These are phyloP conservation scores for Fulvia fulva DNA, from an alignment of 2,329 filamentous ascomycete species.

Conservation along the genomic window DNA sequence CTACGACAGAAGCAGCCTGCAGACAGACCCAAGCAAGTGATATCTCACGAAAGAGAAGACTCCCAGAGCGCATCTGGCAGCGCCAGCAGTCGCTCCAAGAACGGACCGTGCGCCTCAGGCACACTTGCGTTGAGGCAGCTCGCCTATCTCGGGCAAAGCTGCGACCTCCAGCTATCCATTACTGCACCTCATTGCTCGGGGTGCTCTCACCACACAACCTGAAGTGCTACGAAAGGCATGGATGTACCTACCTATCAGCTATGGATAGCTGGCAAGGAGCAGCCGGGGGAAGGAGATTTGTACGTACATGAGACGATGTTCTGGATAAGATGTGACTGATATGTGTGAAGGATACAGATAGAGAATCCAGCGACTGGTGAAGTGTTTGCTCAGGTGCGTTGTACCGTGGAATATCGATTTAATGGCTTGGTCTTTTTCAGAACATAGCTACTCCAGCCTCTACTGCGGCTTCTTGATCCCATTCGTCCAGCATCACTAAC, in stretches of 20 bases:
- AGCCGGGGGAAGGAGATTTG: conserved; percentile 43
- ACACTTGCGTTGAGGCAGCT: background rate
- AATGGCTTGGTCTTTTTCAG: too few species aligned
- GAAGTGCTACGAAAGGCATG: conserved; percentile 5
- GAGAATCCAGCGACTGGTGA: conserved; percentile 54
- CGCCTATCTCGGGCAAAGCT: background rate
- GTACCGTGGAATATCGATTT: background rate
- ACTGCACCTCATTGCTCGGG: background rate
- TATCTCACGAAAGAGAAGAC: too few species aligned
- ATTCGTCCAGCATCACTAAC: conserved; percentile 17
- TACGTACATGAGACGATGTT: conserved; percentile 33
- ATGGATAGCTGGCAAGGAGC: conserved; percentile 44
- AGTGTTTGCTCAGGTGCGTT: conserved; percentile 48
- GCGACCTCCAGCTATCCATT: background rate
- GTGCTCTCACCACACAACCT: background rate
- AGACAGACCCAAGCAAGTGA: too few species aligned
- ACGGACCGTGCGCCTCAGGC: background rate
- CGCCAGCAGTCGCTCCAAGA: background rate
- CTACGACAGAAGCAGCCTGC: too few species aligned
- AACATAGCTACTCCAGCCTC: too few species aligned
- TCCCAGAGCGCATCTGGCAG: background rate
- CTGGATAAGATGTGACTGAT: background rate
- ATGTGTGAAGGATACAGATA: conserved; percentile 39
- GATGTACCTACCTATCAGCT: conserved; percentile 21
- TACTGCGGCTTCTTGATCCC: too few species aligned